Evolutionary conservation across 192 early-diverging fungal genomes (phyloP), one percentile per base, ranked within the genome.

Genomic region (Lunasporangiospora selenospora): DNA sequence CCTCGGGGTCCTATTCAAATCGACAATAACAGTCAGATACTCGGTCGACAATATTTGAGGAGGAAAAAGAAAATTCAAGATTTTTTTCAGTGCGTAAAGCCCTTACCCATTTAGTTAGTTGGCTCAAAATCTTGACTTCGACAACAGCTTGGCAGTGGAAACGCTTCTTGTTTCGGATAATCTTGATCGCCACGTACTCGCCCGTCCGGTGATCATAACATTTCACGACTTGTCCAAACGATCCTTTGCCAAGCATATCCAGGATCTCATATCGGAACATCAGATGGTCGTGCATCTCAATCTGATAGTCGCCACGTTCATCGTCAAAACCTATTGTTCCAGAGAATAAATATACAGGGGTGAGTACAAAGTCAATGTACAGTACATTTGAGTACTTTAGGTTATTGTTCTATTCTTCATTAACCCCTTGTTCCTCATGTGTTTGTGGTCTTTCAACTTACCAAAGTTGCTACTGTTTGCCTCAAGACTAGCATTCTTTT

Each of bases 81-180:
- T n/a, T 39, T 3, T 39, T 16, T n/a, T 3, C 12, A 24, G 19
- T 9, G 15, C 11, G n/a, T 40, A 40, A 40, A 13, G 11, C 12
- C 19, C 73, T 53, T 83, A 92, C 91, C 87, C 92, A 94, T 55
- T 83, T 80, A 65, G 80, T 87, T 45, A 99, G 58, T 46, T 80
- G 79, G 49, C 89, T 90, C 33, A 99, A 81, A 44, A 99, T 95
- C 67, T 95, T 95, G 39, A 97, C 92, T 73, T 99, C 97, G 21
- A 95, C 91, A 36, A 91, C 76, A 16, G 94, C 97, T 64, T 98
- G 97, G 56, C 90, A 88, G 77, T 98, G 94, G 80, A 99, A 98
- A 24, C 96, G 87, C 65, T 91, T 92, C 87, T 95, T 95, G 79
- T 98, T 99, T 45, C 95, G 57, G 31, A 98, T 99, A 36, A 98